Evolutionary conservation across 495 filamentous ascomycete genomes (phyloP).

Genomic region (Halenospora varia): DNA sequence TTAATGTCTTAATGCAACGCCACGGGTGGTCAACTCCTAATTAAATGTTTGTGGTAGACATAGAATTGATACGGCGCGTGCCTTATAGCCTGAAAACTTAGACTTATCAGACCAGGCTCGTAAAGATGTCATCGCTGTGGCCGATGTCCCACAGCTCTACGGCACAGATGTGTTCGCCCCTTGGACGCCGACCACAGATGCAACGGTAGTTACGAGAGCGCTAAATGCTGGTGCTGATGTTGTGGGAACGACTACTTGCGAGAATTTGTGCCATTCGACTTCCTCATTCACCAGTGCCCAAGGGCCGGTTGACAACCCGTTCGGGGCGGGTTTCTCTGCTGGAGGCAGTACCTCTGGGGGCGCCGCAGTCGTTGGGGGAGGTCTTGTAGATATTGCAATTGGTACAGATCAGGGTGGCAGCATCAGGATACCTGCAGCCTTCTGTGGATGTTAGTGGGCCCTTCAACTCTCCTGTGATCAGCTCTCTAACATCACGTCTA

Average conservation of each 20-base stretch:
- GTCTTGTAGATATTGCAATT: constrained; percentile 42
- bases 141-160: constrained; percentile 16
- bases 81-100: too few species aligned
- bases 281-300: constrained; percentile 35
- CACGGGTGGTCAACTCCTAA: too few species aligned
- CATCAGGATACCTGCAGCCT: constrained; percentile 41
- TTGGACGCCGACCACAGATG: constrained; percentile 35
- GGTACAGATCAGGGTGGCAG: constrained; percentile 47
- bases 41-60: too few species aligned
- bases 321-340: constrained; percentile 30
- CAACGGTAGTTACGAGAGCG: constrained; percentile 41
- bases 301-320: constrained; percentile 36
- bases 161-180: constrained; percentile 20
- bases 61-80: too few species aligned
- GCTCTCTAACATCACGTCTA: neutral
- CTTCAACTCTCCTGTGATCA: neutral
- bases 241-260: constrained; percentile 37
- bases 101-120: too few species aligned
- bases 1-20: too few species aligned
- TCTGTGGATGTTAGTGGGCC: constrained; percentile 30
- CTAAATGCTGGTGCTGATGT: constrained; percentile 40
- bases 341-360: constrained; percentile 45
- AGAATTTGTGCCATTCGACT: constrained; percentile 38
- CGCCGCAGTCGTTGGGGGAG: constrained; percentile 35
- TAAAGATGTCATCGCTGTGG: constrained; percentile 15